phyloP scores from a whole-genome alignment of 176 grass and related monocot species.

The Themeda triandra region DNA sequence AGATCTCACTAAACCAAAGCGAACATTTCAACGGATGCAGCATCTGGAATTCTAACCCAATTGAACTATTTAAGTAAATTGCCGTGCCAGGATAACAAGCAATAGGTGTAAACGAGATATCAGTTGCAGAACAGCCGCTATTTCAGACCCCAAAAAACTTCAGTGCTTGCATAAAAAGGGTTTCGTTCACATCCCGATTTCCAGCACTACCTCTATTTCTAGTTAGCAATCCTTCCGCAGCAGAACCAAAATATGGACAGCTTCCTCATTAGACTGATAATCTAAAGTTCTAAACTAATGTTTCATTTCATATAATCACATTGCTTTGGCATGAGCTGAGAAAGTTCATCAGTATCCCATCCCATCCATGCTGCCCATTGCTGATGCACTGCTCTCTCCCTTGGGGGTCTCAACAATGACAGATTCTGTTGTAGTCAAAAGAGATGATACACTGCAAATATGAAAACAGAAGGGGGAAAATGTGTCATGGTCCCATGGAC shows the following conservation, averaged over 20 bases:
- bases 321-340: background rate
- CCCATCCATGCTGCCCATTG: slow-evolving; percentile 28
- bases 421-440: slow-evolving; percentile 75
- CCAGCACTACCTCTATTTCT: background rate
- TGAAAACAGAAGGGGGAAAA: background rate
- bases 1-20: background rate
- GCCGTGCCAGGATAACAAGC: background rate
- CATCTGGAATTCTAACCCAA: too few relatives aligned
- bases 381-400: slow-evolving; percentile 31
- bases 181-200: background rate
- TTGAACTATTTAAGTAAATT: too few relatives aligned
- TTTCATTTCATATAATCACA: slow-evolving; percentile 26
- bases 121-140: background rate
- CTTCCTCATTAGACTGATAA: background rate
- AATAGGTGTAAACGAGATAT: background rate
- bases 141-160: background rate
- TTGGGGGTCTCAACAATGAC: slow-evolving; percentile 60
- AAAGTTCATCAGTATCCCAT: slow-evolving; percentile 40
- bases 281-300: background rate
- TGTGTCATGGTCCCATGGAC: background rate
- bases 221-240: background rate
- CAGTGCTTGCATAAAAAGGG: background rate
- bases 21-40: too few relatives aligned
- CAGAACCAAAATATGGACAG: background rate
- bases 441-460: slow-evolving; percentile 66